Base-by-base conservation (phyloP, 106 monocot genomes). In the Dioscorea dumetorum region DNA sequence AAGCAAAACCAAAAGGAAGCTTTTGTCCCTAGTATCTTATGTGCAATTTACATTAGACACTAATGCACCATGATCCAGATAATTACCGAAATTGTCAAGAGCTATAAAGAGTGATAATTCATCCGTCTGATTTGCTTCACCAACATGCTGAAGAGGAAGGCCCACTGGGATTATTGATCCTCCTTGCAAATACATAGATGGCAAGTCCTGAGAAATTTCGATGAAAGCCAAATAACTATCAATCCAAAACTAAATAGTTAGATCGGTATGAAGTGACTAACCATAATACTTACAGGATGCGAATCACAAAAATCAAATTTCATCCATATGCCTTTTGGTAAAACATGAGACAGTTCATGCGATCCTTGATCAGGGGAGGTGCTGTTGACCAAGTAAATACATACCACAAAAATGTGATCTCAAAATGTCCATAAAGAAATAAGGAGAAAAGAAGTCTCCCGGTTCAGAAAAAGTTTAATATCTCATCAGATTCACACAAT, bases 291-390 rank as follows among this genome's bases (percentile, higher is more conserved):
- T 80, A 99, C 99, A 66, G 99, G 93, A 77, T 92, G 92, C 68
- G 99, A 79, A 77, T 99, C 99, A 64, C 69, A 73, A 79, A 99
- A 99, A 82, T 99, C 99, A 83, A 99, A 93, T 22, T 71, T 80
- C 66, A 87, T 68, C 99, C 99, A 99, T 53, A 69, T 90, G 67
- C 99, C 99, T 51, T 66, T 83, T 48, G 90, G 99, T 22, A 92
- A 68, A 33, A 67, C 66, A 72, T 77, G 74, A 33, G 80, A 63
- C 33, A 81, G 19, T 70, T 93, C 79, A 87, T 99, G 77, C 49
- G 93, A 84, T 66, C 86, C 81, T 65, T 81, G 71, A 54, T 81
- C 75, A 79, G 93, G 79, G 24, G 50, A 31, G 14, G 93, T 93
- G 77, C 99, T 99, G 80, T 61, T 58, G 66, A 74, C 34, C 58